A percentile compares a stretch with the other conserved stretches of the same genome.
phyloP scores from a whole-genome alignment of 169 alveolate species.

The Eimeria tenella region DNA sequence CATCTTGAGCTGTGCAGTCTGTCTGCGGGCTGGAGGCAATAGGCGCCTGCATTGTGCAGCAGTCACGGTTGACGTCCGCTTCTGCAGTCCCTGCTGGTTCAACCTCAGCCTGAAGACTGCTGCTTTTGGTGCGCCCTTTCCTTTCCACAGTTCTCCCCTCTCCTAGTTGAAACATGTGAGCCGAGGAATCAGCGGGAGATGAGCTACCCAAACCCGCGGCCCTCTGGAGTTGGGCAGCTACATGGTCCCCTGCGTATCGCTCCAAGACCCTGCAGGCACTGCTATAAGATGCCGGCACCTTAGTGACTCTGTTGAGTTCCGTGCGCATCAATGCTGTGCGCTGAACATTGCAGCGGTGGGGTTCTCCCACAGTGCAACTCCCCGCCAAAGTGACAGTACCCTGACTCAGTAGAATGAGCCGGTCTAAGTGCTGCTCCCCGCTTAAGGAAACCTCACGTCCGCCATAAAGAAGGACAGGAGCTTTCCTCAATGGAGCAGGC shows the following conservation, averaged over 20 bases:
- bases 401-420: constrained; percentile 43
- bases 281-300: constrained; percentile 6
- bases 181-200: neutral
- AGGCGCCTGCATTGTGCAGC: neutral
- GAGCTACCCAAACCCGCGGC: neutral
- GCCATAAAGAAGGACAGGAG: constrained; percentile 25
- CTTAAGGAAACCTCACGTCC: constrained; percentile 49
- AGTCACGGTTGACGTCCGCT: neutral
- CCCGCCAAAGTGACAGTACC: constrained; percentile 36
- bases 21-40: neutral
- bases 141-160: neutral
- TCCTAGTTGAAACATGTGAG: neutral
- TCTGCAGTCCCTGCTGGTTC: neutral
- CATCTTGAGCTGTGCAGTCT: neutral
- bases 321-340: neutral
- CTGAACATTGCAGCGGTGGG: constrained; percentile 57
- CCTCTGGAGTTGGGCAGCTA: constrained; percentile 2
- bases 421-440: constrained; percentile 53
- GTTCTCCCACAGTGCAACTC: constrained; percentile 54
- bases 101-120: neutral
- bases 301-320: neutral
- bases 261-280: constrained; percentile 10
- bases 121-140: neutral
- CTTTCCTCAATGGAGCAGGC: constrained; percentile 15
- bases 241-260: constrained; percentile 1